Evolutionary conservation across 305 asterid species (phyloP), one percentile per base, ranked within the genome.

Genomic region (Caryopteris hybrid): DNA sequence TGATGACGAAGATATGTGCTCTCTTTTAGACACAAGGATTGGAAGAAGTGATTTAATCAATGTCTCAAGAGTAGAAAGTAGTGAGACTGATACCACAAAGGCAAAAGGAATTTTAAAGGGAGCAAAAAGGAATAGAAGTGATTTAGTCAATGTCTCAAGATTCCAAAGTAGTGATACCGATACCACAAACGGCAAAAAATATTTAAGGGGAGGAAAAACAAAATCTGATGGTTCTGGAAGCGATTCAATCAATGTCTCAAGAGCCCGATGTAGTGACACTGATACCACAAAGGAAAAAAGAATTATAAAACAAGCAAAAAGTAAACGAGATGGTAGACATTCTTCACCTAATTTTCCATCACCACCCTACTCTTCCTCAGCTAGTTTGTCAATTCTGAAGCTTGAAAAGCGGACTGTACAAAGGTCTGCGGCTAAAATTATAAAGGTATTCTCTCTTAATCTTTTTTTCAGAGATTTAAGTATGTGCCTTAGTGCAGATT

Each of bases 1-100:
- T 70, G 86, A 86, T 4, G 84, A 81, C 51, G 92, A 84, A 62
- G 85, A 81, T 61, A 22, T 79, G 60, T 65, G 12, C 60, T 72
- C 79, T 33, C 18, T 46, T n/a, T 11, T 69, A 29, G 75, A 75
- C 46, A 21, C 70, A 27, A 56, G 20, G 64, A 14, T 54, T 34
- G 73, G 58, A 54, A 70, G 68, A 48, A 42, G 50, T 31, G 76
- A 63, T 55, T 50, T 69, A 63, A 20, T 23, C 41, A 25, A 67
- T 38, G 73, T 45, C 34, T 47, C 79, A 63, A 71, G 27, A 47
- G 50, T 57, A 34, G 72, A 56, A 64, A 74, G 71, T 60, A 69
- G 60, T 54, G 69, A 55, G 63, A 16, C 76, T 18, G 68, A 64
- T 66, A 71, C 48, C 52, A 16, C 46, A 55, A 67, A 69, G 55